Evolutionary conservation across 306 rosid species (phyloP).

Genomic region (Pyrus bretschneideri): DNA sequence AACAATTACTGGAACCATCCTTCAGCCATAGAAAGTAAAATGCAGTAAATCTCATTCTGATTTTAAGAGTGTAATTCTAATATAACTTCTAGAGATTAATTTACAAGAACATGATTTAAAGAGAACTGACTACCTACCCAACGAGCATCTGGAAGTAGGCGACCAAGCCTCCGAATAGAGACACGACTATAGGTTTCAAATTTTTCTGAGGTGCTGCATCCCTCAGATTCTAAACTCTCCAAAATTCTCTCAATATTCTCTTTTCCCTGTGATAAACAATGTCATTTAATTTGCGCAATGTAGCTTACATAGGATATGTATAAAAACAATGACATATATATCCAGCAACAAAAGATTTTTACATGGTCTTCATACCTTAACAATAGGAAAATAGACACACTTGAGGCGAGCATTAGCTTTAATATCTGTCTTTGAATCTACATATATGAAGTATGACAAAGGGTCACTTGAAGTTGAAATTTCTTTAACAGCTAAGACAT

Average conservation of each 20-base stretch:
- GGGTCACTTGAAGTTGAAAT: background rate
- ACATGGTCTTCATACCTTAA: constrained; percentile 29
- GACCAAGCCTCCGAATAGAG: constrained; percentile 65
- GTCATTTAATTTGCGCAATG: background rate
- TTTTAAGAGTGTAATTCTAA: background rate
- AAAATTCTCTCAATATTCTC: constrained; percentile 46
- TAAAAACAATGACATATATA: background rate
- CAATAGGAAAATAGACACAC: constrained; percentile 46
- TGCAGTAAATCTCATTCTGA: background rate
- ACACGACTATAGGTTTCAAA: constrained; percentile 45
- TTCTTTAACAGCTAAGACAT: constrained; percentile 1
- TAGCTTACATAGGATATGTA: background rate
- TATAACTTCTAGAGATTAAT: background rate
- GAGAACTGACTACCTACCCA: constrained; percentile 41
- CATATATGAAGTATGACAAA: constrained; percentile 3
- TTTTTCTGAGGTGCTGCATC: constrained; percentile 22
- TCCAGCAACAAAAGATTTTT: background rate
- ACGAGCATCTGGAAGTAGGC: constrained; percentile 61
- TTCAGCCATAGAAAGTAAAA: background rate
- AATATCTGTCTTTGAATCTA: constrained; percentile 28
- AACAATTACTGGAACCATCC: background rate
- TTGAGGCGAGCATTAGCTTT: constrained; percentile 58
- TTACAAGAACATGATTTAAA: background rate
- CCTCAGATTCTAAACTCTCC: constrained; percentile 33
- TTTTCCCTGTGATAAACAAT: constrained; percentile 35